These are phyloP conservation scores for Nakaseomyces delphensis DNA, from an alignment of 1,139 yeast genomes.

Conservation along the genomic window DNA sequence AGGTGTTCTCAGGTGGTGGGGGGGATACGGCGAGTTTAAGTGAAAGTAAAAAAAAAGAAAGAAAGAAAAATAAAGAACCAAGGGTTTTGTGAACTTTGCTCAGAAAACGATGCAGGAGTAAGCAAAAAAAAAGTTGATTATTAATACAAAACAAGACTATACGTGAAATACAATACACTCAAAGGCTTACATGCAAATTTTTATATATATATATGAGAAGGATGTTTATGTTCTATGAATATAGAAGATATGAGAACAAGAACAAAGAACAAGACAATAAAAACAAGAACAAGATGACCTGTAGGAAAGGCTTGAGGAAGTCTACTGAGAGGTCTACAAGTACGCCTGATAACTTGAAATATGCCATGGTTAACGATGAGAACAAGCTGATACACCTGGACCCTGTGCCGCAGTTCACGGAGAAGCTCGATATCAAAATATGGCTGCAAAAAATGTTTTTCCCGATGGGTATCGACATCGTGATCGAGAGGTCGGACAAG, in stretches of 20 bases:
- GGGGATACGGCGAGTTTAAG: too few species aligned
- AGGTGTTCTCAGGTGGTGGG: too few species aligned
- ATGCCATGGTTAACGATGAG: slow-evolving; percentile 15
- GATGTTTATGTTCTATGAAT: too few species aligned
- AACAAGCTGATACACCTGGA: slow-evolving; percentile 31
- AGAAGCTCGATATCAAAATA: slow-evolving; percentile 50
- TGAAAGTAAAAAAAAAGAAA: too few species aligned
- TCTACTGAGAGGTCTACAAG: slow-evolving; percentile 1
- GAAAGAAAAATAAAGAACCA: too few species aligned
- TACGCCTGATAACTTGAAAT: slow-evolving; percentile 6
- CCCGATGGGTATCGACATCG: slow-evolving; percentile 49
- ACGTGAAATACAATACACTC: too few species aligned
- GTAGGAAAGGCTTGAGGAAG: background rate
- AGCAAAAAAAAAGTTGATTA: too few species aligned
- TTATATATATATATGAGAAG: too few species aligned
- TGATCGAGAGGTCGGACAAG: slow-evolving; percentile 62
- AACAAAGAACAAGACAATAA: background rate
- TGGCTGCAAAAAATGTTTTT: slow-evolving; percentile 49
- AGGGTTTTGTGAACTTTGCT: too few species aligned
- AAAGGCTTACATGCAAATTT: too few species aligned
- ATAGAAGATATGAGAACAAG: background rate
- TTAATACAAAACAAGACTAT: too few species aligned
- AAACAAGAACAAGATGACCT: background rate
- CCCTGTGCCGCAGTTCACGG: slow-evolving; percentile 36
- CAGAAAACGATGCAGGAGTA: too few species aligned